These are phyloP conservation scores for Ustilago esculenta DNA, from an alignment of 1,284 basidiomycete genomes.

Conservation along the genomic window DNA sequence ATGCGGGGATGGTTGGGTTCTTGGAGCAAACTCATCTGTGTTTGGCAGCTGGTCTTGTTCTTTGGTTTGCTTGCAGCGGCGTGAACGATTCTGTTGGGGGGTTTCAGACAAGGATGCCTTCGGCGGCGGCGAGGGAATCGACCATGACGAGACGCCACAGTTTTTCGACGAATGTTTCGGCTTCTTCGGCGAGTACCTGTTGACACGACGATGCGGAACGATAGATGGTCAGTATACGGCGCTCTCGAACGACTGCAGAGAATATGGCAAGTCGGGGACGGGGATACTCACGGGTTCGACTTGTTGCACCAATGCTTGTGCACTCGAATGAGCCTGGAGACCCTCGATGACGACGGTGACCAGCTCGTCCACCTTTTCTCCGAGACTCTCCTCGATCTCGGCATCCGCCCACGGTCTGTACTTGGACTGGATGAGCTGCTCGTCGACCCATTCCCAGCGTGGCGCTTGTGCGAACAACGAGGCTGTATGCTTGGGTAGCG, in stretches of 20 bases:
- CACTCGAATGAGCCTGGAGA: slow-evolving; percentile 29
- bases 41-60: neutral
- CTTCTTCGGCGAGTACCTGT: slow-evolving; percentile 61
- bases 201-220: too few relatives aligned
- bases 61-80: too few relatives aligned
- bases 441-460: slow-evolving; percentile 54
- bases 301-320: slow-evolving; percentile 41
- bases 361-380: slow-evolving; percentile 60
- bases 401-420: slow-evolving; percentile 48
- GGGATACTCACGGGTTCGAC: slow-evolving; percentile 56
- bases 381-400: slow-evolving; percentile 58
- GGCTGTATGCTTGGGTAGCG: slow-evolving; percentile 20
- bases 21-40: slow-evolving; percentile 1
- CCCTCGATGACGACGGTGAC: slow-evolving; percentile 51
- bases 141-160: slow-evolving; percentile 58
- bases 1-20: too few relatives aligned
- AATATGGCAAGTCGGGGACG: too few relatives aligned
- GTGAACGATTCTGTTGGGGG: neutral
- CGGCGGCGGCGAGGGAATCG: slow-evolving; percentile 44
- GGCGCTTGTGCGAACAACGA: slow-evolving; percentile 37
- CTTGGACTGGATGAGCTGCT: slow-evolving; percentile 31
- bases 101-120: slow-evolving; percentile 17
- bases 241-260: too few relatives aligned
- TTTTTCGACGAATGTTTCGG: slow-evolving; percentile 50
- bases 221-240: too few relatives aligned